Evolutionary conservation across 1,284 basidiomycete species (phyloP), one percentile per base, ranked within the genome.

Genomic region (Ceratobasidium papillatum): DNA sequence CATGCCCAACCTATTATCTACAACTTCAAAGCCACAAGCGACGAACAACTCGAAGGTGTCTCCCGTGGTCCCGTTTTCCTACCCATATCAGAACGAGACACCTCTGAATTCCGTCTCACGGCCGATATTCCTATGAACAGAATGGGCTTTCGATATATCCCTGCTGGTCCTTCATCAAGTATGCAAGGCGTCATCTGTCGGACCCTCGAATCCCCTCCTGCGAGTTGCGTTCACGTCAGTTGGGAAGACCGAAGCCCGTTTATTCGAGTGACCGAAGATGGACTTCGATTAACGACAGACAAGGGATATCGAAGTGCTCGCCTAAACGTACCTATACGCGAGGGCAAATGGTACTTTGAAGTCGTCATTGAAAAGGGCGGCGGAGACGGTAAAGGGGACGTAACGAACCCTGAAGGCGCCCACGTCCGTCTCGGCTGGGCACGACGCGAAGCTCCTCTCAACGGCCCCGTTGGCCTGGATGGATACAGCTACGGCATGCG

Each of bases 341-440:
- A 96, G 79, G 98, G 98, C 1, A 88, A 88, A 19, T 99, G 96
- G 95, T 99, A 97, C 82, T 90, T 96, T 85, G 98, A 99, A 84
- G 88, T 97, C 49, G 88, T 88, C 78, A 85, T 98, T 76, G 85
- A 93, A 59, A 87, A 89, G 30, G 94, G 94, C 0, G 91, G 92
- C 0, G 93, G 92, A 0, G 91, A 92, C 74, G 81, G 84, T 3
- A 79, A 79, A 49, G 82, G 82, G 0, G 80, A 78, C 1, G 78
- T 75, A 1, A 51, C 63, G 38, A 75, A 27, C 74, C 75, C 66
- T 56, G 59, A 94, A 93, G 2, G 54, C 17, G 88, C 93, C 49
- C 92, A 98, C 82, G 92, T 99, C 41, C 86, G 98, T 17, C 82
- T 99, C 0, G 98, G 98, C 0, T 97, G 95, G 90, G 96, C 89